phyloP scores from a whole-genome alignment of 257 asterid genomes.

The Oldenlandia corymbosa region DNA sequence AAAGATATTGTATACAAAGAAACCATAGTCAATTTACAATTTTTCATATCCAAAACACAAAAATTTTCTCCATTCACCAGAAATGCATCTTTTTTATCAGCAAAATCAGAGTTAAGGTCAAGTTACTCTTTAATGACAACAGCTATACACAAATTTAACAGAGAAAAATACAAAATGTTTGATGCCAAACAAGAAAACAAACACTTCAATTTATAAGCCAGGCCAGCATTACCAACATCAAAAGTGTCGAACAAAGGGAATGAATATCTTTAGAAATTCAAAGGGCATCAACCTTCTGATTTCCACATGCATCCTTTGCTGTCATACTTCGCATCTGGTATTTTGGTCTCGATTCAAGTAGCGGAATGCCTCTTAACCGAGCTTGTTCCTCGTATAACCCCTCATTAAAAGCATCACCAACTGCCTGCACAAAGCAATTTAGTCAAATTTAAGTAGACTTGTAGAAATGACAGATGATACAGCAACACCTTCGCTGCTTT shows the following conservation, averaged over 20 bases:
- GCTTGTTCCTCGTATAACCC: conserved; percentile 98
- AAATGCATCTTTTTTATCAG: background rate
- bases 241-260: background rate
- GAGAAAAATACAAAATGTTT: background rate
- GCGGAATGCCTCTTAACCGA: conserved; percentile 73
- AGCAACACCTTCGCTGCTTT: background rate
- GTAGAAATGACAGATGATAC: background rate
- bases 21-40: background rate
- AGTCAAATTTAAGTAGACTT: conserved; percentile 5
- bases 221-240: background rate
- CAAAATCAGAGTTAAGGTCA: background rate
- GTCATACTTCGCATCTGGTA: conserved; percentile 92
- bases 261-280: background rate
- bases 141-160: background rate
- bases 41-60: background rate
- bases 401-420: conserved; percentile 98
- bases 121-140: background rate
- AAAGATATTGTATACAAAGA: background rate
- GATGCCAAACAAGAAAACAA: background rate
- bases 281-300: conserved; percentile 59
- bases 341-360: conserved; percentile 94
- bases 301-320: conserved; percentile 87
- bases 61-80: background rate
- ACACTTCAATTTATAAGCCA: background rate
- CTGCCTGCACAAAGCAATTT: conserved; percentile 53